Conservation (phyloP, 2,329 filamentous ascomycete genomes). For the Zarea fungicola region DNA sequence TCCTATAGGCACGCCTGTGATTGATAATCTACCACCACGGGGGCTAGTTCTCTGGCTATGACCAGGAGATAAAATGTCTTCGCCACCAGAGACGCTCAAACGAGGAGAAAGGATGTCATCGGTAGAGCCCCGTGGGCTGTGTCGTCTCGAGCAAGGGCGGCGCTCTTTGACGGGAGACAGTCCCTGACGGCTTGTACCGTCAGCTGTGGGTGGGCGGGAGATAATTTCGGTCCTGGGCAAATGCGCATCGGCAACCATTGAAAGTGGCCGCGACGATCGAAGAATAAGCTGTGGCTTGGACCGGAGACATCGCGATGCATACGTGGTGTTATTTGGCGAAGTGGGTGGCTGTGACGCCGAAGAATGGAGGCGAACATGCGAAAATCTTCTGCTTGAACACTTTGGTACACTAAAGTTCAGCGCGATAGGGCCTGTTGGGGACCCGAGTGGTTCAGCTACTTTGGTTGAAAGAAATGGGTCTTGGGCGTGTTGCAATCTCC, state of each 20-base stretch:
- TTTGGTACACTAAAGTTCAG: conserved; percentile 53
- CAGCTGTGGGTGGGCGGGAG: conserved; percentile 25
- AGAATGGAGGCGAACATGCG: conserved; percentile 30
- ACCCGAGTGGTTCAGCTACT: conserved; percentile 6
- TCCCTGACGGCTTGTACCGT: conserved; percentile 15
- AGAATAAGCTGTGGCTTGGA: conserved; percentile 43
- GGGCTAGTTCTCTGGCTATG: conserved; percentile 1
- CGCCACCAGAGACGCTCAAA: not conserved
- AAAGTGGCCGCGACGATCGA: conserved; percentile 45
- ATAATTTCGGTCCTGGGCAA: conserved; percentile 33
- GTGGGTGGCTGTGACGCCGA: conserved; percentile 13
- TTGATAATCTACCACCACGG: not conserved
- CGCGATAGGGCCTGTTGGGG: conserved; percentile 24
- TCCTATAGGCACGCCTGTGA: not conserved
- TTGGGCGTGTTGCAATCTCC: conserved; percentile 14
- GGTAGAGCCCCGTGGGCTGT: not conserved
- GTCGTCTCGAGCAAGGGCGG: not conserved
- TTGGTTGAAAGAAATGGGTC: not conserved
- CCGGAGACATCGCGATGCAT: conserved; percentile 20
- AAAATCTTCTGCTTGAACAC: conserved; percentile 40
- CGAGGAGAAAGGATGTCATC: not conserved
- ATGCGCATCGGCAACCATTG: conserved; percentile 49
- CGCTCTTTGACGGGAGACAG: conserved; percentile 8
- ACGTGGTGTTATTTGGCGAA: conserved; percentile 17
- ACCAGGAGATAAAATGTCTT: not conserved